A percentile compares a stretch with the other conserved stretches of the same genome.
phyloP scores from a whole-genome alignment of 148 eudicot species.

The Amaranthus palmeri region DNA sequence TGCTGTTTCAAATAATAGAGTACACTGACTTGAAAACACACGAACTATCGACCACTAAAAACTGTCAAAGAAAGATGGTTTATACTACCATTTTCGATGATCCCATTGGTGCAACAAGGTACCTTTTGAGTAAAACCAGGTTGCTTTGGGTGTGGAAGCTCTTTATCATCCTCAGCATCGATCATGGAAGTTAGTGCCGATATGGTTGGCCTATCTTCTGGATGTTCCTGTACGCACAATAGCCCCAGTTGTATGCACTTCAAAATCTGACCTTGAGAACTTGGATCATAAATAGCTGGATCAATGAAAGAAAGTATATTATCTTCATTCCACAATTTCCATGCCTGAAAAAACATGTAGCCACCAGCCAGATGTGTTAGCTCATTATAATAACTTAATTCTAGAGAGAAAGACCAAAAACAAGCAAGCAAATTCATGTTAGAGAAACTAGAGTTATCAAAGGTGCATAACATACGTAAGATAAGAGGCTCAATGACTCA shows the following conservation, averaged over 20 bases:
- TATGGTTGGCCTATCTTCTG: slow-evolving; percentile 43
- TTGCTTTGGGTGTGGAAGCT: slow-evolving; percentile 32
- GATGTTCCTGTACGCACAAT: slow-evolving; percentile 54
- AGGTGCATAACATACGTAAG: slow-evolving; percentile 27
- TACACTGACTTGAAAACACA: background rate
- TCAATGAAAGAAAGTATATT: slow-evolving; percentile 27
- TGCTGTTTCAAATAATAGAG: too few species aligned
- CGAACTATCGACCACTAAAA: slow-evolving; percentile 10
- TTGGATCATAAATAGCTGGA: slow-evolving; percentile 13
- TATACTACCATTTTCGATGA: background rate
- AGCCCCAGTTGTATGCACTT: slow-evolving; percentile 43
- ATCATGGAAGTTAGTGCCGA: slow-evolving; percentile 39
- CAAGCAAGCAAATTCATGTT: too few species aligned
- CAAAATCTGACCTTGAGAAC: slow-evolving; percentile 21
- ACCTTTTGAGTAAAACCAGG: slow-evolving; percentile 30
- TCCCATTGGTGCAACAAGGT: background rate
- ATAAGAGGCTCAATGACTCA: slow-evolving; percentile 22
- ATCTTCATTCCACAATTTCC: slow-evolving; percentile 52
- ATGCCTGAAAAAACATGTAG: slow-evolving; percentile 38
- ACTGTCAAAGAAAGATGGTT: slow-evolving; percentile 6
- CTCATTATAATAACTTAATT: background rate
- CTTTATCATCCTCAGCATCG: slow-evolving; percentile 20
- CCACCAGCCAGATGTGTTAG: background rate
- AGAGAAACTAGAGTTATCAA: too few species aligned
- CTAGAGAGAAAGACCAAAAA: too few species aligned